Evolutionary conservation across 1,139 yeast genomes (phyloP).

Genomic region (Hyphopichia khmerensis): DNA sequence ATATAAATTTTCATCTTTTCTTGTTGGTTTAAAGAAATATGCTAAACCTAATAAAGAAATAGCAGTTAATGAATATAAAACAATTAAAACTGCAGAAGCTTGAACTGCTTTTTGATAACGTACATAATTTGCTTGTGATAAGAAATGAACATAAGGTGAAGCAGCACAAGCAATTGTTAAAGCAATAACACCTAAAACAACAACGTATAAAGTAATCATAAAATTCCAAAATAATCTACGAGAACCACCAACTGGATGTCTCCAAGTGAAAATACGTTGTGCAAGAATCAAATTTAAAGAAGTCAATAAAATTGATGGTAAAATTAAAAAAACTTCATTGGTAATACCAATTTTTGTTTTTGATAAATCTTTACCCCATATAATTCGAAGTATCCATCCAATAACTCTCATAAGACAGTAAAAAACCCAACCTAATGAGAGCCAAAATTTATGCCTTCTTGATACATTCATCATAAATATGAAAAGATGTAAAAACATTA

Average conservation of each 20-base stretch:
- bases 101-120: conserved; percentile 58
- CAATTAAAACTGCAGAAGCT: conserved; percentile 56
- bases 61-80: conserved; percentile 60
- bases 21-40: conserved; percentile 56
- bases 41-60: conserved; percentile 50
- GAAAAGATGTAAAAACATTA: conserved; percentile 46
- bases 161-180: conserved; percentile 70
- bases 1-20: conserved; percentile 49
- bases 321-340: conserved; percentile 56
- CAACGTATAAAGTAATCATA: conserved; percentile 52
- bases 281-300: conserved; percentile 66
- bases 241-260: conserved; percentile 77
- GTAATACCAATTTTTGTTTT: conserved; percentile 55
- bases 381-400: conserved; percentile 62
- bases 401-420: conserved; percentile 53
- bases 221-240: conserved; percentile 50
- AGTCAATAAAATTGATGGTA: conserved; percentile 56
- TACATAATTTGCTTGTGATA: conserved; percentile 43
- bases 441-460: conserved; percentile 66
- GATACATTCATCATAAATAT: conserved; percentile 51
- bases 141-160: conserved; percentile 60
- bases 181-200: conserved; percentile 58
- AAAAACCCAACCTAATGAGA: conserved; percentile 54
- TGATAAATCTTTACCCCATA: conserved; percentile 54
- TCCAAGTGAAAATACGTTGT: conserved; percentile 78